phyloP scores from a whole-genome alignment of 1,139 yeast genomes.

The Pichia sp. region DNA sequence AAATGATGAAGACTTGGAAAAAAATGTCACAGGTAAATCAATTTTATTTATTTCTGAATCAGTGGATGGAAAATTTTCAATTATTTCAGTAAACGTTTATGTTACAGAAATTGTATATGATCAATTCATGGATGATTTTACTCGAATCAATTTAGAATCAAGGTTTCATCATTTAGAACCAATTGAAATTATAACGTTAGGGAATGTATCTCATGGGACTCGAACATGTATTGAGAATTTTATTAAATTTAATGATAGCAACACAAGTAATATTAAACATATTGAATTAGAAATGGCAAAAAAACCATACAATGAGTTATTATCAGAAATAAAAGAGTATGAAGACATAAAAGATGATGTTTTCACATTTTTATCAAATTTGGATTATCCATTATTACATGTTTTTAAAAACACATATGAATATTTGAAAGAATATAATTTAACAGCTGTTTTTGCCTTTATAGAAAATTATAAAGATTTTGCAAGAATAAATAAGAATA shows the following conservation, averaged over 20 bases:
- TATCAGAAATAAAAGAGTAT: constrained; percentile 4
- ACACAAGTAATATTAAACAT: constrained; percentile 2
- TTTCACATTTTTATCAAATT: constrained; percentile 13
- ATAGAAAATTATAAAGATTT: constrained; percentile 48
- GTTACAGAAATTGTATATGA: constrained; percentile 79
- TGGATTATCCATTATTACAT: constrained; percentile 11
- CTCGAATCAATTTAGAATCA: constrained; percentile 62
- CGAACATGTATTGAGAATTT: constrained; percentile 24
- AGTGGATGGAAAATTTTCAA: constrained; percentile 29
- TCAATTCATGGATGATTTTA: constrained; percentile 48
- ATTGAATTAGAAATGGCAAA: neutral
- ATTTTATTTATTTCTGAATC: constrained; percentile 31
- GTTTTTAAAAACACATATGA: constrained; percentile 45
- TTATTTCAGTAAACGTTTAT: constrained; percentile 68
- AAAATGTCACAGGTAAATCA: constrained; percentile 19
- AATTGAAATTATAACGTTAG: constrained; percentile 53
- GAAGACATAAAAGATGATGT: constrained; percentile 8
- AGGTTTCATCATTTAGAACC: constrained; percentile 71
- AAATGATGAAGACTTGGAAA: constrained; percentile 43
- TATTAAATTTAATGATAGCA: constrained; percentile 9
- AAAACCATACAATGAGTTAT: constrained; percentile 1
- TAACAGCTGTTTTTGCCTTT: constrained; percentile 52
- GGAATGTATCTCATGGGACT: constrained; percentile 32
- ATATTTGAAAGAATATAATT: constrained; percentile 58
- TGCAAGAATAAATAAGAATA: constrained; percentile 39